Conservation (phyloP, 495 filamentous ascomycete species). For the Annulohypoxylon stygium region DNA sequence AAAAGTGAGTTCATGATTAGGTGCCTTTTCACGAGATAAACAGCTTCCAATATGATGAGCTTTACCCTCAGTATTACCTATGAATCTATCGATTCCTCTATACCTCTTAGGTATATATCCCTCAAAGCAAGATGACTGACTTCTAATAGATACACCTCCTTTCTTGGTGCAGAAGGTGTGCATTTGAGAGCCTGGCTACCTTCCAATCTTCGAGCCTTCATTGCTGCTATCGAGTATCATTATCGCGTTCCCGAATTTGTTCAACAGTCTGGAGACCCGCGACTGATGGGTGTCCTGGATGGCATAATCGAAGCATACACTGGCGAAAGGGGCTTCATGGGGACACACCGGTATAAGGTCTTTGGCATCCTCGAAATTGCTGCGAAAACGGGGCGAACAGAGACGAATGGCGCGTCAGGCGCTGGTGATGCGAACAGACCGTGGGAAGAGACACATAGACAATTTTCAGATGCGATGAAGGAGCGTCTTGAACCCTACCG, state of each 20-base stretch:
- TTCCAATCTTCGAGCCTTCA: conserved; percentile 64
- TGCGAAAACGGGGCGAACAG: conserved; percentile 63
- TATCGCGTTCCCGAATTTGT: conserved; percentile 65
- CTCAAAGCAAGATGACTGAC: conserved; percentile 20
- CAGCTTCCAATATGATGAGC: too few species aligned
- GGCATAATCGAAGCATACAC: conserved; percentile 64
- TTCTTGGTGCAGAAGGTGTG: conserved; percentile 62
- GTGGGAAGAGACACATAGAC: conserved; percentile 65
- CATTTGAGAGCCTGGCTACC: conserved; percentile 65
- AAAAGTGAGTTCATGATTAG: conserved; percentile 44
- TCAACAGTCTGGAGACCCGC: conserved; percentile 58
- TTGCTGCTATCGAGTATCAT: conserved; percentile 64
- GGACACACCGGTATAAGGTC: conserved; percentile 66
- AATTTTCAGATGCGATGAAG: conserved; percentile 67
- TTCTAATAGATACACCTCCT: conserved; percentile 56
- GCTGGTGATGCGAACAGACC: conserved; percentile 56
- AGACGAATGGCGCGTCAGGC: conserved; percentile 64
- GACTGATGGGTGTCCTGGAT: conserved; percentile 62
- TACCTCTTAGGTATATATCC: too few species aligned
- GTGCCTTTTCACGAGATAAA: background rate
- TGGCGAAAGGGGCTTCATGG: conserved; percentile 66
- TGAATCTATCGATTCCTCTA: background rate
- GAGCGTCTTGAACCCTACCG: conserved; percentile 64
- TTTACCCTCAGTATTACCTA: too few species aligned
- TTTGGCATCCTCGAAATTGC: conserved; percentile 67